Percentiles rank a stretch among this genome's conserved stretches.
Evolutionary conservation across 2,329 filamentous ascomycete genomes (phyloP).

Genomic region (Ophiostoma quercus): DNA sequence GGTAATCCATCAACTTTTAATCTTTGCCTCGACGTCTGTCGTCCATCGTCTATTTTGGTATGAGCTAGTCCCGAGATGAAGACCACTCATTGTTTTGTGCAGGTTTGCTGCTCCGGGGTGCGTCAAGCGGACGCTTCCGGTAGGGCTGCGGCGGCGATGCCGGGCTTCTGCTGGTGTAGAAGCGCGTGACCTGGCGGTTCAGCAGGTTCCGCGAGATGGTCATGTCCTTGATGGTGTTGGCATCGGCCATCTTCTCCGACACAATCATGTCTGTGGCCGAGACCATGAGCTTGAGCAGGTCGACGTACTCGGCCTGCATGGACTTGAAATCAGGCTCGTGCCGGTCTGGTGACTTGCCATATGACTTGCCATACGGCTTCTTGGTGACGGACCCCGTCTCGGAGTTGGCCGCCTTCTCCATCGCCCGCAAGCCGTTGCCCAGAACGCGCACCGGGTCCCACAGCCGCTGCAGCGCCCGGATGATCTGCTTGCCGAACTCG

Average conservation of each 20-base stretch:
- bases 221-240: conserved; percentile 33
- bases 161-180: conserved; percentile 25
- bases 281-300: conserved; percentile 44
- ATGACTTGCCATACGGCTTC: not conserved
- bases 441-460: conserved; percentile 44
- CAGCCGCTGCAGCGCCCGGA: conserved; percentile 46
- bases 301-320: conserved; percentile 37
- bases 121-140: not conserved
- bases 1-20: not conserved
- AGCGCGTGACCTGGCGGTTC: conserved; percentile 32
- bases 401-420: conserved; percentile 31
- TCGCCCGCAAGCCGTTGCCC: conserved; percentile 31
- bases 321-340: conserved; percentile 35
- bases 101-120: not conserved
- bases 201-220: conserved; percentile 32
- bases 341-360: not conserved
- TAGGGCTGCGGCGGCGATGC: conserved; percentile 24
- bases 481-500: conserved; percentile 48
- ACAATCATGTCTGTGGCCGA: conserved; percentile 42
- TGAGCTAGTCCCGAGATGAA: not conserved
- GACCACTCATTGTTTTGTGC: not conserved
- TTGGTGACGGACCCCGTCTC: conserved; percentile 20
- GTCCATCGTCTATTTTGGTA: not conserved
- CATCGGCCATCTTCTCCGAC: conserved; percentile 39
- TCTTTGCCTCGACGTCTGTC: no score